A percentile compares a stretch with the other conserved stretches of the same genome.
Evolutionary conservation across 1,284 basidiomycete genomes (phyloP).

Genomic region (Ganoderma multipileum): DNA sequence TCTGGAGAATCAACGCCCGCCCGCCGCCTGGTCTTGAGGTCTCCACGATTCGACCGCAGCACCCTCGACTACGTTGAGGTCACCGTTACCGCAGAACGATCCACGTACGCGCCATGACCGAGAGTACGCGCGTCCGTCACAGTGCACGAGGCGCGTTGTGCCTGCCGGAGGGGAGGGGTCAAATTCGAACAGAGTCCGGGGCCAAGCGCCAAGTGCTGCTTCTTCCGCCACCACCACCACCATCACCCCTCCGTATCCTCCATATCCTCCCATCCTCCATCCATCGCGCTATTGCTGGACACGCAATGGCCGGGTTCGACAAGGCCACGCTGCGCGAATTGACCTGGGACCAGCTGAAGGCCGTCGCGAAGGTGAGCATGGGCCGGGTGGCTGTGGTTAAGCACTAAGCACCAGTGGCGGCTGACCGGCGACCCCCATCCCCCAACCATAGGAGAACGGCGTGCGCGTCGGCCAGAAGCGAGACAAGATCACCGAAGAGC

Average conservation of each 20-base stretch:
- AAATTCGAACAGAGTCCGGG: neutral
- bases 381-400: neutral
- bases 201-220: neutral
- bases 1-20: no score
- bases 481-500: neutral
- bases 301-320: neutral
- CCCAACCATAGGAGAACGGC: constrained; percentile 1
- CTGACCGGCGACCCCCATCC: neutral
- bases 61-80: neutral
- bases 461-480: neutral
- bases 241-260: neutral
- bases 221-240: neutral
- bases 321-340: neutral
- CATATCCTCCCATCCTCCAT: neutral
- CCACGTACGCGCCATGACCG: neutral
- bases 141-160: neutral
- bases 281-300: neutral
- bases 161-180: neutral
- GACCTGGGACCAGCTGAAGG: neutral
- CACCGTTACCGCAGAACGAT: neutral
- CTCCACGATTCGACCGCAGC: neutral
- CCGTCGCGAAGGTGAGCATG: constrained; percentile 3
- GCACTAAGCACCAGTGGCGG: neutral
- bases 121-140: neutral
- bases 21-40: no score